Base-by-base conservation (phyloP, 2,329 filamentous ascomycete species). In the Colletotrichum agaves region DNA sequence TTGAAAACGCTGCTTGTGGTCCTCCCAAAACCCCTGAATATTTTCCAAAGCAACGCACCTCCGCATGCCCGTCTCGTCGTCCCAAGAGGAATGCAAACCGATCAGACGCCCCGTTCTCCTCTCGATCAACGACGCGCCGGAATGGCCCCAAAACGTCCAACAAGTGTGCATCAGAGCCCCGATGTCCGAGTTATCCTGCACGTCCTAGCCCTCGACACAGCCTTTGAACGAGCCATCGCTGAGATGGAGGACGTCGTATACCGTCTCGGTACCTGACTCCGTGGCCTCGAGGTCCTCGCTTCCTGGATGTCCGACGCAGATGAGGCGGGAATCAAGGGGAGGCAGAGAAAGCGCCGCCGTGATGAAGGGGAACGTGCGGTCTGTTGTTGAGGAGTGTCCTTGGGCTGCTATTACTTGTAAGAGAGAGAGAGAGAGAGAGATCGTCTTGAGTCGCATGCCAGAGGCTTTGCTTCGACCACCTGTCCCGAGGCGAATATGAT, bases 111-210 rank as follows among this genome's bases (percentile, higher is more conserved):
- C 82, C 12, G 75, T 76, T n/a, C 67, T 72, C 33, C 67, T 60
- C 15, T 79, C 73, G n/a, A 86, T 69, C 15, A 87, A 72, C 1
- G 83, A 83, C 5, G 84, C 85, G 3, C 84, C 84, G 21, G 81
- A 85, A 72, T 87, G 84, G 1, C 85, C 85, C 85, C 85, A 87
- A 72, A 87, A 87, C 2, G 84, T 87, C 85, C 85, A 87, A 63
- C 82, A 84, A 71, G 83, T 81, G 72, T 87, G 85, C 78, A 79
- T 83, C 70, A 87, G 70, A 0, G 80, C 80, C 1, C 84, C 85
- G 60, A 87, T 87, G 23, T 84, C 82, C 2, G 77, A 78, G 69
- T 86, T 86, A 67, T 87, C 82, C 60, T 86, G 81, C 2, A 77
- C 73, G 71, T 87, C 80, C 57, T 78, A 78, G 3, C 70, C 78